Conservation (phyloP, 345 rosid species). For the Salix caprea region DNA sequence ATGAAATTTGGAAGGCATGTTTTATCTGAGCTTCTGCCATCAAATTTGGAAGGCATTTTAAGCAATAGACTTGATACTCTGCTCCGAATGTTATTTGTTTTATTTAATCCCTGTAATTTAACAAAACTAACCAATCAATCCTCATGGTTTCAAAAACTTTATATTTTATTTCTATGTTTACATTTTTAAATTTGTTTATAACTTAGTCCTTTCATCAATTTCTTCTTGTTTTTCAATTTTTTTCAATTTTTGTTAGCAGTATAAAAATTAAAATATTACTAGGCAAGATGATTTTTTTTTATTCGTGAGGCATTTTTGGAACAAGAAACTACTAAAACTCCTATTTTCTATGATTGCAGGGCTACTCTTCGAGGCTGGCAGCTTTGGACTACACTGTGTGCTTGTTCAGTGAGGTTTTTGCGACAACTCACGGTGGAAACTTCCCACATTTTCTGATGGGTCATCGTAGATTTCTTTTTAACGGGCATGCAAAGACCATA, state of each 20-base stretch:
- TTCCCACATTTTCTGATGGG: conserved; percentile 97
- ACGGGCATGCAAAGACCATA: conserved; percentile 86
- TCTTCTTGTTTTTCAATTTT: not conserved
- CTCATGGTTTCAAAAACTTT: too few relatives aligned
- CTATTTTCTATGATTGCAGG: conserved; percentile 38
- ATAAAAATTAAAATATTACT: not conserved
- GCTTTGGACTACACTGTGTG: conserved; percentile 89
- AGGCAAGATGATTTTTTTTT: not conserved
- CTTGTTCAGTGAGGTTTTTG: conserved; percentile 84
- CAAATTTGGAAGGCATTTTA: not conserved
- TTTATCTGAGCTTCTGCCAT: not conserved
- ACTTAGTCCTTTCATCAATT: not conserved
- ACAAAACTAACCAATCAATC: too few relatives aligned
- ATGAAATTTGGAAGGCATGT: not conserved
- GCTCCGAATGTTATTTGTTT: not conserved
- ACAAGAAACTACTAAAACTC: not conserved
- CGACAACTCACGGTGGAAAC: conserved; percentile 93
- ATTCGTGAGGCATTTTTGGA: not conserved
- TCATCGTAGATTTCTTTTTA: conserved; percentile 76
- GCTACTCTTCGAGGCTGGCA: conserved; percentile 85
- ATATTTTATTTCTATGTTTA: too few relatives aligned
- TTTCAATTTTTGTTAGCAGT: not conserved
- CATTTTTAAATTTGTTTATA: too few relatives aligned
- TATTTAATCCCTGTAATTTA: too few relatives aligned
- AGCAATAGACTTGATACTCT: not conserved